Evolutionary conservation across 768 basidiomycete genomes (phyloP), one percentile per base, ranked within the genome.

Genomic region (Kwoniella pini): DNA sequence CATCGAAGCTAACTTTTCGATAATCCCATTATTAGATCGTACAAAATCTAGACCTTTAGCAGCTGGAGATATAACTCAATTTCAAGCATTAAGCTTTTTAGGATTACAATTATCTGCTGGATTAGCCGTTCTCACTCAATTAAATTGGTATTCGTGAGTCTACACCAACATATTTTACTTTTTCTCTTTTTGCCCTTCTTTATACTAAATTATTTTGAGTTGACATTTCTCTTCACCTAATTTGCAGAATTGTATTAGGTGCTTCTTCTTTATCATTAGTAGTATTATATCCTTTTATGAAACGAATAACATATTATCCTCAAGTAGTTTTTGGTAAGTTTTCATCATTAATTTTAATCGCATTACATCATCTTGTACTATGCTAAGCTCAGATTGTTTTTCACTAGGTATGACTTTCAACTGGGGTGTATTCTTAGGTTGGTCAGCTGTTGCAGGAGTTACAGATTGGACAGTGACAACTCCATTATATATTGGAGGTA

Each of bases 361-460:
- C 7, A 45, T 7, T n/a, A 45, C 43, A 7, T 45, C 22, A 19
- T 45, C 43, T 7, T 45, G 7, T 7, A 36, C 26, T 30, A 46
- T 46, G 44, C 44, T 46, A 6, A 22, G 11, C n/a, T 13, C 51
- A n/a, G n/a, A n/a, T n/a, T n/a, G n/a, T 21, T 40, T 0, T 21
- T 19, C 31, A 19, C 2, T 69, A 94, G 93, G 94, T 10, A 83
- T 98, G 45, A 87, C 94, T 0, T 99, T 94, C 79, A 98, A 97
- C 79, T 99, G 95, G 95, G 96, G 96, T 17, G 87, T 91, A 0
- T 79, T 99, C 1, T 85, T 98, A 17, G 96, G 96, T 22, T 97
- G 94, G 89, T 94, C 96, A 2, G 94, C 96, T 2, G 86, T 98
- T 3, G 85, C 88, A 1, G 91, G 90, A 1, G 69, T 82, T 1